Percentiles rank a stretch among this genome's conserved stretches.
Evolutionary conservation across 2,329 filamentous ascomycete species (phyloP).

Genomic region (Paecilomyces dactylethromorphus): DNA sequence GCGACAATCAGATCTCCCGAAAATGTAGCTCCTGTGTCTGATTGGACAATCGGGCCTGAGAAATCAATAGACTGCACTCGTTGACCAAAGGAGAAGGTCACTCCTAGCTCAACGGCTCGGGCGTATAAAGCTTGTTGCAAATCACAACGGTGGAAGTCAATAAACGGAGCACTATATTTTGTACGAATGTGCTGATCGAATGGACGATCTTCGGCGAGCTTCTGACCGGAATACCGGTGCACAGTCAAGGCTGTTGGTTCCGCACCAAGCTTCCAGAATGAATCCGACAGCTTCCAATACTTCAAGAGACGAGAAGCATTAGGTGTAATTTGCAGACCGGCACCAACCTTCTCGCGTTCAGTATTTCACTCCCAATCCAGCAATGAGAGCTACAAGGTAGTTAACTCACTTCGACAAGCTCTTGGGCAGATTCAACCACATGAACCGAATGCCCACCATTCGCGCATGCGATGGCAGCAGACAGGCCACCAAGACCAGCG

Average conservation of each 20-base stretch:
- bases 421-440: background rate
- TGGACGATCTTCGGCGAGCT: slow-evolving; percentile 41
- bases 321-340: background rate
- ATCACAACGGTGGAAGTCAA: slow-evolving; percentile 49
- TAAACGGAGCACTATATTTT: slow-evolving; percentile 53
- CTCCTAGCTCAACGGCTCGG: slow-evolving; percentile 1
- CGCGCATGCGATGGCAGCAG: background rate
- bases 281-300: slow-evolving; percentile 10
- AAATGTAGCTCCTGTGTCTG: background rate
- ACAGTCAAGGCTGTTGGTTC: slow-evolving; percentile 26
- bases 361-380: background rate
- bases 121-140: background rate
- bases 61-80: background rate
- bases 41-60: background rate
- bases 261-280: slow-evolving; percentile 22
- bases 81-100: slow-evolving; percentile 4
- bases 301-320: background rate
- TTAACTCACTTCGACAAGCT: background rate
- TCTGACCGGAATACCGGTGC: slow-evolving; percentile 25
- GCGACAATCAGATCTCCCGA: background rate
- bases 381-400: background rate
- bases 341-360: background rate
- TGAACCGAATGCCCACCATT: background rate
- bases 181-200: slow-evolving; percentile 48
- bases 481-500: background rate